Evolutionary conservation across 768 basidiomycete species (phyloP), one percentile per base, ranked within the genome.

Genomic region (Scleroderma bovista): DNA sequence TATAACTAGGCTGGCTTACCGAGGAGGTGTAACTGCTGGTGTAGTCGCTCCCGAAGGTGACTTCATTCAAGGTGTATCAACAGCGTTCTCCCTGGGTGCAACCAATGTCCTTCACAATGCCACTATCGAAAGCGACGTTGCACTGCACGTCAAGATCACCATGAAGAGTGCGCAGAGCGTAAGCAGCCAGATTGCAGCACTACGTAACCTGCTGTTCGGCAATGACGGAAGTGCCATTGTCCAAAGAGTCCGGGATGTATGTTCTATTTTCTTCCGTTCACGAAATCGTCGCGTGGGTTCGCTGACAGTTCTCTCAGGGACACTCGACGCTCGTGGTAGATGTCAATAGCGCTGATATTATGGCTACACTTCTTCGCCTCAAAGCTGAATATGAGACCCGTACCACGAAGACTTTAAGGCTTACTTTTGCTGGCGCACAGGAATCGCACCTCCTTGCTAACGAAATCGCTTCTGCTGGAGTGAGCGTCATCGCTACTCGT

Each of bases 401-500:
- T 32, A 74, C 78, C 39, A 80, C 80, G 10, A 75, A 77, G 32
- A 72, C 70, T 11, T 78, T 88, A 68, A 72, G 75, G 47, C 75
- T 84, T 74, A 78, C 80, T 20, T 81, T 86, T 57, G 70, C 73
- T 41, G 80, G 83, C 32, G 86, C 78, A 1, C 65, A 73, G 1
- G 85, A 87, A 64, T 76, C 80, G 2, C 80, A 81, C 64, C 68
- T 86, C 20, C 65, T 92, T 48, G 88, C 87, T 11, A 64, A 76
- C 44, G 81, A 89, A 53, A 78, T 92, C 46, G 78, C 85, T 66
- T 56, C 58, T 61, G 83, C 84, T 1, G 71, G 73, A 9, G 76
- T 93, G 3, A 83, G 84, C 36, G 85, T 92, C n/a, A 76, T 93
- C 23, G 69, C 93, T 22, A 72, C 77, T 0, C 78, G 78, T 6